A percentile compares a stretch with the other conserved stretches of the same genome.
Conservation (phyloP, 257 asterid genomes). For the Oldenlandia corymbosa region DNA sequence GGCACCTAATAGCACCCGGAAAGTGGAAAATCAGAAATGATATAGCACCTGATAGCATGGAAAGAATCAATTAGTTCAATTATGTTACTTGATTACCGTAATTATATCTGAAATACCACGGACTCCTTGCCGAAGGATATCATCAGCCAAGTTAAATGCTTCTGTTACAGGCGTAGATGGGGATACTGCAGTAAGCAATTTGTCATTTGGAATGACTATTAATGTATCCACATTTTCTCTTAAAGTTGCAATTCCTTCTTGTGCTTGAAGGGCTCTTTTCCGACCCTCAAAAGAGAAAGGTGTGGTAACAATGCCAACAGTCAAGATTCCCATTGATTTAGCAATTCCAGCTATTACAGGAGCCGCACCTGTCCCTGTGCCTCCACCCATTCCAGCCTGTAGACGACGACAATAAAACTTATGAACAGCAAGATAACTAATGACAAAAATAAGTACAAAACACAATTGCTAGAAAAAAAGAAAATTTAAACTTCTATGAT, state of each 20-base stretch:
- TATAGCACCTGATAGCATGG: background rate
- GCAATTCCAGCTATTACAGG: conserved; percentile 90
- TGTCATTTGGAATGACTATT: conserved; percentile 93
- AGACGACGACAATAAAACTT: conserved; percentile 5
- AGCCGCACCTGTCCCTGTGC: conserved; percentile 97
- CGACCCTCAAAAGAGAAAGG: conserved; percentile 98
- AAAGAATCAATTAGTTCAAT: background rate
- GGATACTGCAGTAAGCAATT: conserved; percentile 79
- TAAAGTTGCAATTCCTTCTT: conserved; percentile 92
- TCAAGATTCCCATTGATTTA: conserved; percentile 86
- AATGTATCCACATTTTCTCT: conserved; percentile 93
- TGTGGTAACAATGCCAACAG: conserved; percentile 92
- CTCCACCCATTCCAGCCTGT: conserved; percentile 99
- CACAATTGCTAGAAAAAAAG: background rate
- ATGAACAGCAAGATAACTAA: conserved; percentile 6
- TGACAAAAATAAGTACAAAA: background rate
- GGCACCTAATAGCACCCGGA: no score
- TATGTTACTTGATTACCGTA: conserved; percentile 53
- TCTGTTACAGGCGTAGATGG: conserved; percentile 95
- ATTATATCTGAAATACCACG: conserved; percentile 97
- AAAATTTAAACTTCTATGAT: background rate
- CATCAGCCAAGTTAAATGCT: conserved; percentile 97
- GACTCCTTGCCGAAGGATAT: conserved; percentile 93
- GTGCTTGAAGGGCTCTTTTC: conserved; percentile 91
- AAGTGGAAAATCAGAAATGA: no score